These are phyloP conservation scores for Diaporthe nobilis DNA, from an alignment of 2,329 filamentous ascomycete genomes.

Conservation along the genomic window DNA sequence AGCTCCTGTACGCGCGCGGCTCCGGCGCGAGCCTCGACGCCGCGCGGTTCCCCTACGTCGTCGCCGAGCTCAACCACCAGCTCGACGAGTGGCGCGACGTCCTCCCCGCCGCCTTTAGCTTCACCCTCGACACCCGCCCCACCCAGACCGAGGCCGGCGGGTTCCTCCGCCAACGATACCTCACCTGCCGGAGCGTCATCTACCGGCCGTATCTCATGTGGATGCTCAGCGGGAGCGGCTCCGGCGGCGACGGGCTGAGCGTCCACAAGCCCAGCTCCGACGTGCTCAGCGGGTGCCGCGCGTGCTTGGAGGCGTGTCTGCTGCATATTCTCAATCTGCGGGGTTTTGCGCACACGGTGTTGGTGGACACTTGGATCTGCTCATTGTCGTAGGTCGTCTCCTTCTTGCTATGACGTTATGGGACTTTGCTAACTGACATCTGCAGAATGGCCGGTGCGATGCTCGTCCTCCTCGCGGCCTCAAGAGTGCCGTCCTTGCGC, in stretches of 20 bases:
- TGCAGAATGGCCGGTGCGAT: constrained; percentile 63
- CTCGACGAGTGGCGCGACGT: constrained; percentile 64
- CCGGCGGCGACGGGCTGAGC: constrained; percentile 43
- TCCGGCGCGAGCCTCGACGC: constrained; percentile 59
- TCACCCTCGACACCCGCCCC: constrained; percentile 52
- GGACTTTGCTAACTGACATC: background rate
- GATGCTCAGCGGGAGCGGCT: constrained; percentile 58
- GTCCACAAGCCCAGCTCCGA: constrained; percentile 49
- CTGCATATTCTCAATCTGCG: constrained; percentile 64
- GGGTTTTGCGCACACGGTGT: constrained; percentile 63
- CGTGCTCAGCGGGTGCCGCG: constrained; percentile 58
- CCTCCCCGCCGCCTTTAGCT: constrained; percentile 58
- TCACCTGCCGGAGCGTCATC: constrained; percentile 67
- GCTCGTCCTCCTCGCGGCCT: constrained; percentile 63
- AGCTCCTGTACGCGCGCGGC: constrained; percentile 61
- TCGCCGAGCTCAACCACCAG: constrained; percentile 63
- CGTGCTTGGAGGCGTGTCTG: constrained; percentile 62
- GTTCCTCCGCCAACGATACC: constrained; percentile 64
- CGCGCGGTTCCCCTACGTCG: constrained; percentile 61
- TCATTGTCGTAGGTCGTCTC: constrained; percentile 61
- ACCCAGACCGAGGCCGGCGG: constrained; percentile 59
- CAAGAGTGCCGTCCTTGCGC: constrained; percentile 55
- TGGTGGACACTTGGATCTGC: constrained; percentile 70
- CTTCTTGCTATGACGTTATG: background rate
- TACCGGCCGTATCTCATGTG: constrained; percentile 66